phyloP scores from a whole-genome alignment of 768 basidiomycete species.

The Tricholoma terreum region DNA sequence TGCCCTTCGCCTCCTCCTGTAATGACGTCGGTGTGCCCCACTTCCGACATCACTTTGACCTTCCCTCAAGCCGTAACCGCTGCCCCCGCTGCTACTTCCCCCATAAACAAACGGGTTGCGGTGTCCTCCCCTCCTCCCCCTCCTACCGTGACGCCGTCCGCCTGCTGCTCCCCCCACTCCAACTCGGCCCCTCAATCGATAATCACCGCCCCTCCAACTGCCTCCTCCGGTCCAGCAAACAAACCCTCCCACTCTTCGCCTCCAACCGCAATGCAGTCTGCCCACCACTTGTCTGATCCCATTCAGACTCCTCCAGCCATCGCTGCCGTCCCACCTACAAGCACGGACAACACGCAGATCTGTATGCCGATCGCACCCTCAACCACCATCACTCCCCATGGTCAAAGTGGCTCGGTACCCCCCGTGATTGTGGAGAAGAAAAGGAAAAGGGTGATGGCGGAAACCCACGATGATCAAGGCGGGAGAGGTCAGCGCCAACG shows the following conservation, averaged over 20 bases:
- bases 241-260: too few relatives aligned
- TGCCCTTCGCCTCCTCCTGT: too few relatives aligned
- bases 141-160: neutral
- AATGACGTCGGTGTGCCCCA: too few relatives aligned
- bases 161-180: neutral
- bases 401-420: neutral
- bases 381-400: neutral
- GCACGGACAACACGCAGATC: neutral
- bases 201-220: neutral
- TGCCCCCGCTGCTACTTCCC: too few relatives aligned
- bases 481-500: neutral
- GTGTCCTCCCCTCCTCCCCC: too few relatives aligned
- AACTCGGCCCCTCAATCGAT: neutral
- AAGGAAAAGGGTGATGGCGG: neutral
- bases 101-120: too few relatives aligned
- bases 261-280: neutral
- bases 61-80: too few relatives aligned
- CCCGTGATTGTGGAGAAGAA: neutral
- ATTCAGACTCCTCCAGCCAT: too few relatives aligned
- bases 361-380: too few relatives aligned
- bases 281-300: neutral
- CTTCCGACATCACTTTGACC: too few relatives aligned
- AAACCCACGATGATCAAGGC: neutral
- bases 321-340: too few relatives aligned
- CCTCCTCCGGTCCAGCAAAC: too few relatives aligned